These are phyloP conservation scores for Alternaria tenuissima DNA, from an alignment of 2,329 filamentous ascomycete genomes.

Conservation along the genomic window DNA sequence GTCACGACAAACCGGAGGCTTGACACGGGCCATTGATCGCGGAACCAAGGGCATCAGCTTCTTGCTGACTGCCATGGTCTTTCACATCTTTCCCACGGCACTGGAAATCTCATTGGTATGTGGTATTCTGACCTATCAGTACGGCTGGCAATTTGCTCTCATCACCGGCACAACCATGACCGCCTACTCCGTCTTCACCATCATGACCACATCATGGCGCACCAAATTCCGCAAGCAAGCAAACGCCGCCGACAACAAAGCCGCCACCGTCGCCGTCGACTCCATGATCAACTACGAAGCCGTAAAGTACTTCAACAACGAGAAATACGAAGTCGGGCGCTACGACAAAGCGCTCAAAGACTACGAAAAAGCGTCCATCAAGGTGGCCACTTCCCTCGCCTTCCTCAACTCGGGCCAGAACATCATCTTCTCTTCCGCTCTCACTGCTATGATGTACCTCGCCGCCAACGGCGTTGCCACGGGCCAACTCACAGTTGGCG, in stretches of 20 bases:
- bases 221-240: constrained; percentile 95
- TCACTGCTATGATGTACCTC: constrained; percentile 98
- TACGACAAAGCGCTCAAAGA: constrained; percentile 87
- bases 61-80: constrained; percentile 95
- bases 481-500: constrained; percentile 86
- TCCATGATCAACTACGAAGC: constrained; percentile 99
- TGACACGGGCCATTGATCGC: constrained; percentile 93
- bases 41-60: constrained; percentile 99
- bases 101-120: constrained; percentile 96
- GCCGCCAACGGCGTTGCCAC: constrained; percentile 87
- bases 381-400: constrained; percentile 91
- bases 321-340: constrained; percentile 88
- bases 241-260: constrained; percentile 95
- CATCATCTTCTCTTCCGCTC: constrained; percentile 91
- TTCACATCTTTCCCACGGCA: constrained; percentile 92
- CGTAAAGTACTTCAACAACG: constrained; percentile 99
- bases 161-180: constrained; percentile 93
- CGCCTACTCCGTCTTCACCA: constrained; percentile 95
- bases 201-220: constrained; percentile 94
- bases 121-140: constrained; percentile 95
- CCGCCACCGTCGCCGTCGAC: constrained; percentile 93
- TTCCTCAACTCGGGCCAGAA: constrained; percentile 96
- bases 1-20: constrained; percentile 89
- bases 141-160: constrained; percentile 87
- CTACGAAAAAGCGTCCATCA: constrained; percentile 95